Percentiles rank a stretch among this genome's conserved stretches.
phyloP scores from a whole-genome alignment of 257 asterid species.

The Linderniella brevidens region DNA sequence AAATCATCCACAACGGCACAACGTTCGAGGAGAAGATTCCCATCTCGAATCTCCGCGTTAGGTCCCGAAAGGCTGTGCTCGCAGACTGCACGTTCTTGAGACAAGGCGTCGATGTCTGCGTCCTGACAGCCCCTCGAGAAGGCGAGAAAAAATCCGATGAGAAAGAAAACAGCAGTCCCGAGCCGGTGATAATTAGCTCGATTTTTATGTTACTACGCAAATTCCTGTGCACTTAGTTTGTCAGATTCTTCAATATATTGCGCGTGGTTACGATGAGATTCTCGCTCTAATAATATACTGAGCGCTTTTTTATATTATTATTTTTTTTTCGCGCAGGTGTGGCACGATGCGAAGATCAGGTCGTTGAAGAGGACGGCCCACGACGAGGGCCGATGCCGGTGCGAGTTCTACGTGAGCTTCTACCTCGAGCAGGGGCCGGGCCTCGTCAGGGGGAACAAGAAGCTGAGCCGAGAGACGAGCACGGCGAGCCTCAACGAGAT shows the following conservation, averaged over 20 bases:
- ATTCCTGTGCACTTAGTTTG: conserved; percentile 7
- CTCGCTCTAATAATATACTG: neutral
- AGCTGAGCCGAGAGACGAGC: conserved; percentile 35
- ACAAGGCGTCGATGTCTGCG: conserved; percentile 71
- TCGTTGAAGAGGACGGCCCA: conserved; percentile 80
- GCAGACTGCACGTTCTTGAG: conserved; percentile 68
- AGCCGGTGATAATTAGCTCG: neutral
- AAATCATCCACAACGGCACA: conserved; percentile 25
- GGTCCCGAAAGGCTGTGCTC: conserved; percentile 57
- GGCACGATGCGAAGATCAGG: conserved; percentile 73
- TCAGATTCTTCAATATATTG: neutral
- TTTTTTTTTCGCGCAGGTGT: conserved; percentile 26
- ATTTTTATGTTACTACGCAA: no score
- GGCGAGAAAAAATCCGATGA: conserved; percentile 23
- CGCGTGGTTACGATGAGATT: neutral
- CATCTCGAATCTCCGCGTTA: conserved; percentile 47
- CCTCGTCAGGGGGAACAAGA: conserved; percentile 23
- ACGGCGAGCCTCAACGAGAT: conserved; percentile 30
- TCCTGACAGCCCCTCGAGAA: conserved; percentile 21
- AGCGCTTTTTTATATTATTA: conserved; percentile 3
- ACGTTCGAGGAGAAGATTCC: conserved; percentile 42
- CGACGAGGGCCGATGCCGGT: conserved; percentile 26
- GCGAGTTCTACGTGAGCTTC: conserved; percentile 54
- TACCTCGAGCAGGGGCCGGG: conserved; percentile 57
- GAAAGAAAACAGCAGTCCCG: conserved; percentile 32